Evolutionary conservation across 2,329 filamentous ascomycete species (phyloP).

Genomic region (Sodiomyces alkalinus): DNA sequence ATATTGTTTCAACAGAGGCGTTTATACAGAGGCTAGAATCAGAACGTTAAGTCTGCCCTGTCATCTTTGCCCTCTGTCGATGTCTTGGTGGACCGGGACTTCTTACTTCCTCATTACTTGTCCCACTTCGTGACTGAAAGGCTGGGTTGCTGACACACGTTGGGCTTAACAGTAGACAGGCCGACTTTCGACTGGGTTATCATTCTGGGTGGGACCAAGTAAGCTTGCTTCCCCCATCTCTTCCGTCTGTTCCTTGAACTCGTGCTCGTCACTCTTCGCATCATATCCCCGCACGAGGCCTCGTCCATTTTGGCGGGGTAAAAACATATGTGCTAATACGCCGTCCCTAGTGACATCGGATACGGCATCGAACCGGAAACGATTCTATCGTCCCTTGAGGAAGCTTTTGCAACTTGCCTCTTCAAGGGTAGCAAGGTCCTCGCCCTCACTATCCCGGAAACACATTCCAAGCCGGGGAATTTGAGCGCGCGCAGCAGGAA

Average conservation of each 20-base stretch:
- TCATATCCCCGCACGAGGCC: not conserved
- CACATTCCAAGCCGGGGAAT: constrained; percentile 13
- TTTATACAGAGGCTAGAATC: constrained; percentile 16
- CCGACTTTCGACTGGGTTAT: constrained; percentile 42
- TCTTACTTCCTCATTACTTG: not conserved
- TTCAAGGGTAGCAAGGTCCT: constrained; percentile 37
- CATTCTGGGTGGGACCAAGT: constrained; percentile 50
- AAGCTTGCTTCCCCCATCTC: constrained; percentile 11
- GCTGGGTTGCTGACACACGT: constrained; percentile 2
- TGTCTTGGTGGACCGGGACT: too few relatives aligned
- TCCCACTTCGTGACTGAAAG: constrained; percentile 1
- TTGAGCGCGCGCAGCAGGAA: constrained; percentile 20
- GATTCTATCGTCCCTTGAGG: constrained; percentile 33
- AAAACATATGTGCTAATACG: not conserved
- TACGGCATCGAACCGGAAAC: constrained; percentile 18
- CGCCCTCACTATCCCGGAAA: constrained; percentile 47
- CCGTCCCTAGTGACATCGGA: constrained; percentile 31
- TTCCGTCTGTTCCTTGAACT: too few relatives aligned
- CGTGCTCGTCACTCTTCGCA: too few relatives aligned
- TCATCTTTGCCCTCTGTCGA: too few relatives aligned
- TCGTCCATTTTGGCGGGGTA: not conserved
- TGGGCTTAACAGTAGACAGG: constrained; percentile 5
- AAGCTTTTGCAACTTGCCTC: constrained; percentile 34
- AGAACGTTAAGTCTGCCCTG: not conserved
- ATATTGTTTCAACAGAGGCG: constrained; percentile 23